A percentile compares a stretch with the other conserved stretches of the same genome.
phyloP scores from a whole-genome alignment of 768 basidiomycete species.

The Trametes meyenii region DNA sequence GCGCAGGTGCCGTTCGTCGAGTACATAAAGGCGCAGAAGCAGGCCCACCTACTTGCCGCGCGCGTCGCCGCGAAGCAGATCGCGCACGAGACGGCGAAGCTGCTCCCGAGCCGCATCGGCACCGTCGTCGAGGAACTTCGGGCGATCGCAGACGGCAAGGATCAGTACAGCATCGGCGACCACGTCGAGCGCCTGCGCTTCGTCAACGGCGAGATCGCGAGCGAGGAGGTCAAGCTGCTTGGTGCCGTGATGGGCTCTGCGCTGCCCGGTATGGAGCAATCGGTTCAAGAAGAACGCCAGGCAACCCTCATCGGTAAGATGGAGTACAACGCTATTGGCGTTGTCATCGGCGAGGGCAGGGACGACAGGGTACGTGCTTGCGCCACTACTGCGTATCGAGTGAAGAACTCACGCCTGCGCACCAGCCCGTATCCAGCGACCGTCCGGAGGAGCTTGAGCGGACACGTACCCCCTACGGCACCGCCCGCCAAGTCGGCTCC shows the following conservation, averaged over 20 bases:
- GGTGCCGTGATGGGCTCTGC: slow-evolving; percentile 58
- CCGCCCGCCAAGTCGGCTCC: slow-evolving; percentile 72
- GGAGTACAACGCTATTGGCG: slow-evolving; percentile 77
- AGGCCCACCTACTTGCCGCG: slow-evolving; percentile 61
- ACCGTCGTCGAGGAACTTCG: slow-evolving; percentile 29
- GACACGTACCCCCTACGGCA: slow-evolving; percentile 78
- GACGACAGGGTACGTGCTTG: slow-evolving; percentile 61
- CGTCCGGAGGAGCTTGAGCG: slow-evolving; percentile 74
- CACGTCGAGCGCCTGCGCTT: slow-evolving; percentile 78
- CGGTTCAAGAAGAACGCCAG: slow-evolving; percentile 66
- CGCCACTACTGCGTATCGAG: background rate
- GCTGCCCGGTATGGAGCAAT: slow-evolving; percentile 72
- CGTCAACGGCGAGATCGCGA: slow-evolving; percentile 53
- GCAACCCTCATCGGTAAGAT: slow-evolving; percentile 67
- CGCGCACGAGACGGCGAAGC: slow-evolving; percentile 60
- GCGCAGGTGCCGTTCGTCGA: slow-evolving; percentile 65
- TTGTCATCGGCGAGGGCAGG: slow-evolving; percentile 66
- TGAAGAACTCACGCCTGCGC: background rate
- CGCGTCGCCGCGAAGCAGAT: slow-evolving; percentile 77
- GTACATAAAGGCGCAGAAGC: slow-evolving; percentile 52
- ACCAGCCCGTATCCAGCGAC: slow-evolving; percentile 52
- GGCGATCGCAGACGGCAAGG: slow-evolving; percentile 47
- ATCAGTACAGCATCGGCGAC: slow-evolving; percentile 70
- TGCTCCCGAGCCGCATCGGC: slow-evolving; percentile 38
- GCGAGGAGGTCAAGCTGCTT: slow-evolving; percentile 54